Conservation (phyloP, 495 filamentous ascomycete species). For the Chaetomium tenue region DNA sequence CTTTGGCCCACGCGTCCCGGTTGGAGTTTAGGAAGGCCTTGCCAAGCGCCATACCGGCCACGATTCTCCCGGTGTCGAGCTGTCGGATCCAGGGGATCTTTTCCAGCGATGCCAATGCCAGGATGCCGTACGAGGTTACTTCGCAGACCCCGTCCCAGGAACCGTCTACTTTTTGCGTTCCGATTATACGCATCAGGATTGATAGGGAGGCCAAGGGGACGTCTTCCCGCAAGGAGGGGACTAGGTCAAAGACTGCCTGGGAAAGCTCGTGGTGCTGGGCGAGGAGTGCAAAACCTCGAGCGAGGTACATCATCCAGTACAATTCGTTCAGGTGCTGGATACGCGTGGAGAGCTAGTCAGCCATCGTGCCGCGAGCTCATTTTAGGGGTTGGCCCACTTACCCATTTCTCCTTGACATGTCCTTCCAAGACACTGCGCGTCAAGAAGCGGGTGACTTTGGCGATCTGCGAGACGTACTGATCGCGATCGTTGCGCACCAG, state of each 20-base stretch:
- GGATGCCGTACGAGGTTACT: not conserved
- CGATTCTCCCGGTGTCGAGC: not conserved
- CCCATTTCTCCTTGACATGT: not conserved
- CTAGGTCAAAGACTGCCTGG: not conserved
- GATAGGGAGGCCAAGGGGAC: not conserved
- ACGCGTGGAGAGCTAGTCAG: not conserved
- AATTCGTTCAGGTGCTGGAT: not conserved
- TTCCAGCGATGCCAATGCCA: not conserved
- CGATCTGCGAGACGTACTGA: not conserved
- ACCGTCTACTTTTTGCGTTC: not conserved
- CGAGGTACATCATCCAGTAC: not conserved
- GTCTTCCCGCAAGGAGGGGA: not conserved
- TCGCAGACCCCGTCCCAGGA: not conserved
- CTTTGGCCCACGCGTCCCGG: not conserved
- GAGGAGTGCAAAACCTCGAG: not conserved
- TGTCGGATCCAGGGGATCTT: not conserved
- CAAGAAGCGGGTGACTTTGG: not conserved
- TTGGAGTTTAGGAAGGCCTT: not conserved
- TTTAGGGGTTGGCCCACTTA: not conserved
- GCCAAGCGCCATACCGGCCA: not conserved
- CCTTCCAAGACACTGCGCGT: constrained; percentile 1
- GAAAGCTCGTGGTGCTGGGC: not conserved
- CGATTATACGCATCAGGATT: not conserved
- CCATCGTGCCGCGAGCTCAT: not conserved
- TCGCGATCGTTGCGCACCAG: not conserved